phyloP scores from a whole-genome alignment of 2,329 filamentous ascomycete species.

The Cladosporium sp. region DNA sequence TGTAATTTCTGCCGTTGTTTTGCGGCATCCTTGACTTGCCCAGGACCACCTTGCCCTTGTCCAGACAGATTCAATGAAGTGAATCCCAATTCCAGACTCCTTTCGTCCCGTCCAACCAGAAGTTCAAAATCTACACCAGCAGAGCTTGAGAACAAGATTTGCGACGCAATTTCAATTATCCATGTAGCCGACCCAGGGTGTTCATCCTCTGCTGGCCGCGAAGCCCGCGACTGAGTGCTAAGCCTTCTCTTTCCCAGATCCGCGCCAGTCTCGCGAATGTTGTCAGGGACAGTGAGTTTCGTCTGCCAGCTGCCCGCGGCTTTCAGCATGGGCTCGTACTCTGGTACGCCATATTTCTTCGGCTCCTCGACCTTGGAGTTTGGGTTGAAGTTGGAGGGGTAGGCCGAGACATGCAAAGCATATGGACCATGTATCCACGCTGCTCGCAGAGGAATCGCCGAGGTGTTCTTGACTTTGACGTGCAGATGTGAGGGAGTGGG shows the following conservation, averaged over 20 bases:
- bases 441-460: conserved; percentile 81
- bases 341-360: conserved; percentile 59
- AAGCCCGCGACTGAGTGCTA: conserved; percentile 31
- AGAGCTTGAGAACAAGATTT: conserved; percentile 88
- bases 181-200: conserved; percentile 65
- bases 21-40: conserved; percentile 62
- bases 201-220: conserved; percentile 31
- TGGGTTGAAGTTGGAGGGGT: conserved; percentile 77
- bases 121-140: conserved; percentile 87
- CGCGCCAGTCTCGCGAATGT: conserved; percentile 63
- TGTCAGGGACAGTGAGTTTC: conserved; percentile 72
- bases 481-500: conserved; percentile 77
- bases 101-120: conserved; percentile 77
- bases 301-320: conserved; percentile 84
- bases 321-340: conserved; percentile 95
- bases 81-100: conserved; percentile 68
- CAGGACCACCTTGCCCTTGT: conserved; percentile 53
- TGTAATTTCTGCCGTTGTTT: conserved; percentile 48
- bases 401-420: conserved; percentile 80
- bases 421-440: conserved; percentile 97
- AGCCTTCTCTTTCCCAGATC: conserved; percentile 27
- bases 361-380: conserved; percentile 71
- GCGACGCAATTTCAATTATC: conserved; percentile 87
- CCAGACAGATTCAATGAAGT: conserved; percentile 42
- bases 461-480: conserved; percentile 88